A percentile compares a stretch with the other conserved stretches of the same genome.
Conservation (phyloP, 2,329 filamentous ascomycete genomes). For the Botrytis hyacinthi region DNA sequence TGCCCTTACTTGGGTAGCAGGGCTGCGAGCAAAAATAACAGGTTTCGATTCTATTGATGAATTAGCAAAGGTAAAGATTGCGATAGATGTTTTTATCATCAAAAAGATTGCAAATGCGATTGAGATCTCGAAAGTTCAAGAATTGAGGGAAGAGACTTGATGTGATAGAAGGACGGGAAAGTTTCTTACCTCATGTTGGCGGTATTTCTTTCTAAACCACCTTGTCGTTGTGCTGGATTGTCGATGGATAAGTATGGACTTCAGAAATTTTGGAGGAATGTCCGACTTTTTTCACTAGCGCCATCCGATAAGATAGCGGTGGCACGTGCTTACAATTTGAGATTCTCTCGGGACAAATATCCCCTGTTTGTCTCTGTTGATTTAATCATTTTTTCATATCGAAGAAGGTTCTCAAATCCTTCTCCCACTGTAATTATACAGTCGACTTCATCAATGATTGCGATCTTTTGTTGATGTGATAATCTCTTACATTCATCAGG, state of each 20-base stretch:
- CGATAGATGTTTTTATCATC: not conserved
- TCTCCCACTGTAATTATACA: not conserved
- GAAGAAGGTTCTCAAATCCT: not conserved
- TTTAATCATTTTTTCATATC: not conserved
- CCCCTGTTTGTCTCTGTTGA: not conserved
- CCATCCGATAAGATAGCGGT: conserved; percentile 19
- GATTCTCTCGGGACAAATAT: not conserved
- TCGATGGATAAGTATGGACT: conserved; percentile 9
- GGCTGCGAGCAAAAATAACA: conserved; percentile 67
- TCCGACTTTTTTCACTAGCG: conserved; percentile 22
- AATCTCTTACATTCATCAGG: not conserved
- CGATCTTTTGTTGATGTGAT: not conserved
- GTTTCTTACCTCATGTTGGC: conserved; percentile 22
- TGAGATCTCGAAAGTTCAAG: not conserved
- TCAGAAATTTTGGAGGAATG: conserved; percentile 20
- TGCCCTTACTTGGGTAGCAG: conserved; percentile 61
- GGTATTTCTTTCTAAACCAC: conserved; percentile 12
- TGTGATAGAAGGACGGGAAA: not conserved
- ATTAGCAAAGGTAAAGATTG: conserved; percentile 8
- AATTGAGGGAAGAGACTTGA: too few species aligned
- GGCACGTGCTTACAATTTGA: conserved; percentile 14
- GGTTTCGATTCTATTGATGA: conserved; percentile 21
- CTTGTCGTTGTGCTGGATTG: conserved; percentile 20
- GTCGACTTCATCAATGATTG: not conserved
- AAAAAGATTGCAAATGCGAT: not conserved